Conservation (phyloP, 2,329 filamentous ascomycete genomes). For the Trichoderma oligosporum region DNA sequence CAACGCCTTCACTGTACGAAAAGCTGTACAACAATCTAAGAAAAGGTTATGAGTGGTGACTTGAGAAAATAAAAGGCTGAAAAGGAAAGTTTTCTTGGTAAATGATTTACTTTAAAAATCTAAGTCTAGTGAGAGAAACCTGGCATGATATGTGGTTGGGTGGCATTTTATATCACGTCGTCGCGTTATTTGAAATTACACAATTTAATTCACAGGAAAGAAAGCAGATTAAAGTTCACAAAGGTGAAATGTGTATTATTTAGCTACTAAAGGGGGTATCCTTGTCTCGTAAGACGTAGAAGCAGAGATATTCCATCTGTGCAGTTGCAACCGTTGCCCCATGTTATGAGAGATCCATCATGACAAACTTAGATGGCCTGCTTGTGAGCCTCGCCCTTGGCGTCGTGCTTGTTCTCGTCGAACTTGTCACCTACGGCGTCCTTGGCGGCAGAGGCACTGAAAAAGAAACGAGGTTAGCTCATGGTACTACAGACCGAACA, state of each 20-base stretch:
- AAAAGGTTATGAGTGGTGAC: constrained; percentile 29
- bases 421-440: constrained; percentile 47
- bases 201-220: background rate
- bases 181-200: background rate
- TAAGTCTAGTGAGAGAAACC: too few relatives aligned
- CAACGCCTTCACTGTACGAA: constrained; percentile 43
- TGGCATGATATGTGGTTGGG: background rate
- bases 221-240: background rate
- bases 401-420: constrained; percentile 38
- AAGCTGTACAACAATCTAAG: constrained; percentile 21
- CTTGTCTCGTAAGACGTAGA: background rate
- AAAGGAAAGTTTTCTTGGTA: too few relatives aligned
- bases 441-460: constrained; percentile 46
- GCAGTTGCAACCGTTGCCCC: background rate
- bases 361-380: constrained; percentile 34
- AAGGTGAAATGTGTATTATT: background rate
- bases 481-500: too few relatives aligned
- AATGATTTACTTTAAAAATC: too few relatives aligned
- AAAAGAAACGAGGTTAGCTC: constrained; percentile 9
- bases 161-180: background rate
- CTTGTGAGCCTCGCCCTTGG: constrained; percentile 43
- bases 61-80: too few relatives aligned
- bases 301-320: background rate
- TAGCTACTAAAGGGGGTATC: constrained; percentile 17
- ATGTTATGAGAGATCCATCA: background rate